phyloP scores from a whole-genome alignment of 805 yeast species.

The Metschnikowia dekortorum region DNA sequence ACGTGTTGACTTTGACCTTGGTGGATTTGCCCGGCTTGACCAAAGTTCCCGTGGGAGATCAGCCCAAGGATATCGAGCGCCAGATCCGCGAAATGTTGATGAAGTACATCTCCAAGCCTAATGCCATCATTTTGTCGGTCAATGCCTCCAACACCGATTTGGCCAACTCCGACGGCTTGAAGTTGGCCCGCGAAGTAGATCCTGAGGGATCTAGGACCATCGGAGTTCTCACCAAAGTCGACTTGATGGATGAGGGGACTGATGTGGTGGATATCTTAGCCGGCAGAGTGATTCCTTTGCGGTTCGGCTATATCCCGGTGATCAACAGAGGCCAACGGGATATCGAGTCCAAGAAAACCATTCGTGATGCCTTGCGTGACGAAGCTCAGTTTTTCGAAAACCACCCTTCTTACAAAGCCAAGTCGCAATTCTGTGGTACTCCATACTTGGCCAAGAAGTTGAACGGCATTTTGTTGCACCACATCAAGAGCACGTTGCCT shows the following conservation, averaged over 20 bases:
- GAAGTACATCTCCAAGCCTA: slow-evolving; percentile 92
- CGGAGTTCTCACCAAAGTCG: slow-evolving; percentile 95
- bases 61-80: slow-evolving; percentile 93
- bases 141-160: slow-evolving; percentile 85
- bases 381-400: slow-evolving; percentile 79
- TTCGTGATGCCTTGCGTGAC: slow-evolving; percentile 78
- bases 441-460: slow-evolving; percentile 91
- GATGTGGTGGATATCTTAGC: slow-evolving; percentile 94
- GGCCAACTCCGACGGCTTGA: slow-evolving; percentile 94
- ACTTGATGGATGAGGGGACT: slow-evolving; percentile 96
- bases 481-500: slow-evolving; percentile 65
- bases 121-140: slow-evolving; percentile 90
- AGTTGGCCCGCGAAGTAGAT: slow-evolving; percentile 95
- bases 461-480: slow-evolving; percentile 82
- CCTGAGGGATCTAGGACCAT: slow-evolving; percentile 95
- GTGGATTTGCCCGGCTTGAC: slow-evolving; percentile 98
- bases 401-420: slow-evolving; percentile 87
- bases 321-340: slow-evolving; percentile 92
- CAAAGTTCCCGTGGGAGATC: slow-evolving; percentile 98
- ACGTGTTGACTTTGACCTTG: slow-evolving; percentile 86
- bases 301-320: slow-evolving; percentile 96
- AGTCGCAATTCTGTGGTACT: slow-evolving; percentile 97
- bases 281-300: slow-evolving; percentile 89
- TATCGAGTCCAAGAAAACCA: slow-evolving; percentile 82
- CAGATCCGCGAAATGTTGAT: slow-evolving; percentile 91